Conservation (phyloP, 2,329 filamentous ascomycete genomes). For the Clonostachys sp. region DNA sequence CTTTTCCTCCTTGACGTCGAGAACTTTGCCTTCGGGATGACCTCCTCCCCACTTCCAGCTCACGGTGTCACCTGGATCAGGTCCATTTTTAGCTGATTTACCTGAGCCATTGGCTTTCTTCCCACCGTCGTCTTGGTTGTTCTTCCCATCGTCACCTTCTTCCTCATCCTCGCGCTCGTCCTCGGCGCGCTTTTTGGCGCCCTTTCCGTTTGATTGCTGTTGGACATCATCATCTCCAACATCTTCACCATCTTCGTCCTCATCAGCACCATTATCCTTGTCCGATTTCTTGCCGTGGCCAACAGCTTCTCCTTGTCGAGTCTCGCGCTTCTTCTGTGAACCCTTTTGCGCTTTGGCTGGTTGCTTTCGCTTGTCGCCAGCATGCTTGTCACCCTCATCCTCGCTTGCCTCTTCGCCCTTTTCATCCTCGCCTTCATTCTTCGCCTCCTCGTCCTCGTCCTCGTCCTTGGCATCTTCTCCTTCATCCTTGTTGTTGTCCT, state of each 20-base stretch:
- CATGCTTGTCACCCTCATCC: conserved; percentile 1
- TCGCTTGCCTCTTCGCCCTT: not conserved
- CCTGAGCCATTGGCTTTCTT: conserved; percentile 3
- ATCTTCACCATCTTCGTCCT: conserved; percentile 9
- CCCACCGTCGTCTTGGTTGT: conserved; percentile 6
- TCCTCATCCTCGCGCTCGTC: conserved; percentile 8
- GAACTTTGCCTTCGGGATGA: conserved; percentile 34
- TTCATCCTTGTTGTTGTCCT: conserved; percentile 5
- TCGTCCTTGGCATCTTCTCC: conserved; percentile 3
- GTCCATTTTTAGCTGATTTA: conserved; percentile 19
- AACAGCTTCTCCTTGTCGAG: conserved; percentile 11
- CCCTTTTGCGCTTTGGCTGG: conserved; percentile 11
- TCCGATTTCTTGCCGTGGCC: conserved; percentile 14
- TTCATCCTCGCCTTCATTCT: not conserved
- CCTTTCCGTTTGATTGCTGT: conserved; percentile 4
- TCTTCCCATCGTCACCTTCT: conserved; percentile 6
- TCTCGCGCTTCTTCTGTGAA: conserved; percentile 23
- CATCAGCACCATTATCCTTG: conserved; percentile 8
- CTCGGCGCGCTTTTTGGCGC: conserved; percentile 11
- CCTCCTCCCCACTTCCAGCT: conserved; percentile 41
- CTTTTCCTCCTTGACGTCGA: conserved; percentile 36
- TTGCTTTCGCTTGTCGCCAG: conserved; percentile 19
- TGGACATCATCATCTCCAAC: conserved; percentile 4
- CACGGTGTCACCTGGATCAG: conserved; percentile 33
- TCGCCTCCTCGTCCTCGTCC: not conserved